These are phyloP conservation scores for Pichia paraexigua DNA, from an alignment of 805 yeast genomes.

Conservation along the genomic window DNA sequence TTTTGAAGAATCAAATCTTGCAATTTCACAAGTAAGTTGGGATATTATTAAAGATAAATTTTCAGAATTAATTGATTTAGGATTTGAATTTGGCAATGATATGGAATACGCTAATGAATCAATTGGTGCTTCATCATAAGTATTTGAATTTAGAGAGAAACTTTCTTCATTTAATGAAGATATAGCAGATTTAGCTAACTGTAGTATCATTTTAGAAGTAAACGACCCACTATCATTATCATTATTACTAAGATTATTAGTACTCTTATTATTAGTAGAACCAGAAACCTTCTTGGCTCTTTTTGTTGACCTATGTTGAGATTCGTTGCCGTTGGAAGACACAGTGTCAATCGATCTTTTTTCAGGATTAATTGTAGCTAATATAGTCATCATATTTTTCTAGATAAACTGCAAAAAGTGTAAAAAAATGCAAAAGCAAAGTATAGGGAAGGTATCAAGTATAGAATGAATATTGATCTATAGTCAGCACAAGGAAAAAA, in stretches of 20 bases:
- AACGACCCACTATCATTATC: not conserved
- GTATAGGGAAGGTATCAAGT: not conserved
- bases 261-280: not conserved
- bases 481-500: not conserved
- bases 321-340: not conserved
- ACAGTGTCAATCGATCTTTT: conserved; percentile 1
- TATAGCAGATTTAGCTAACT: conserved; percentile 56
- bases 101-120: conserved; percentile 56
- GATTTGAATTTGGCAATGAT: conserved; percentile 40
- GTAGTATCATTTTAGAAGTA: conserved; percentile 11
- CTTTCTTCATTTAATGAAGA: conserved; percentile 52
- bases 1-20: conserved; percentile 53
- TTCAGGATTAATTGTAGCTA: not conserved
- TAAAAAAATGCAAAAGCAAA: not conserved
- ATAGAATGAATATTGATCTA: not conserved
- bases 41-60: conserved; percentile 51
- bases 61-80: conserved; percentile 45
- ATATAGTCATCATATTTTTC: conserved; percentile 4
- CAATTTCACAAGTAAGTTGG: conserved; percentile 54
- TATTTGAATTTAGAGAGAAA: conserved; percentile 29
- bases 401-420: not conserved
- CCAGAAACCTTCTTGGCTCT: not conserved
- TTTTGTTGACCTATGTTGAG: not conserved
- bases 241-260: not conserved
- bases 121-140: conserved; percentile 33